phyloP scores from a whole-genome alignment of 768 basidiomycete species.

The Mycena floridula region DNA sequence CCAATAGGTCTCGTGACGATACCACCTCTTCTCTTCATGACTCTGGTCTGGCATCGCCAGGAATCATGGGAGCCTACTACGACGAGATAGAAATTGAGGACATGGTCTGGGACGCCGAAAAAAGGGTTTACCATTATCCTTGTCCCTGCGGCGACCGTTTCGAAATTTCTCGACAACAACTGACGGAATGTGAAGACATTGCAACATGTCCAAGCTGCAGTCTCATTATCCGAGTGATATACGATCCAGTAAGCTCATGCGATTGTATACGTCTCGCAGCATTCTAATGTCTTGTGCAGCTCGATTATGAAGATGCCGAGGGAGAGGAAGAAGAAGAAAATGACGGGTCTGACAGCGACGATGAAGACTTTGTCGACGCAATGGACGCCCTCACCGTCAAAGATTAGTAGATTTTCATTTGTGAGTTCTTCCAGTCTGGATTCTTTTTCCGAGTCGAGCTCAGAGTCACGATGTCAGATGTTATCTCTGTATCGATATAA shows the following conservation, averaged over 20 bases:
- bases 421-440: too few species aligned
- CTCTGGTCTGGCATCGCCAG: too few species aligned
- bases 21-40: too few species aligned
- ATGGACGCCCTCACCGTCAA: slow-evolving; percentile 55
- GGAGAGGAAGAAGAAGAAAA: slow-evolving; percentile 36
- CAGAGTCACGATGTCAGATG: too few species aligned
- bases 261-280: slow-evolving; percentile 7
- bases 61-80: slow-evolving; percentile 77
- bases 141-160: slow-evolving; percentile 98
- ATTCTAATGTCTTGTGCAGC: slow-evolving; percentile 31
- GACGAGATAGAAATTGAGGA: slow-evolving; percentile 98
- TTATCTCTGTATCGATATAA: too few species aligned
- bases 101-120: slow-evolving; percentile 84
- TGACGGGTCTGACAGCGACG: slow-evolving; percentile 29
- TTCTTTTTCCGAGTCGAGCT: too few species aligned
- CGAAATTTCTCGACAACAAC: slow-evolving; percentile 84
- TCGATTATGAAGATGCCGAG: slow-evolving; percentile 81
- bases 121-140: slow-evolving; percentile 88
- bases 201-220: slow-evolving; percentile 97
- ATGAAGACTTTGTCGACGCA: slow-evolving; percentile 56
- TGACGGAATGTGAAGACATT: slow-evolving; percentile 86
- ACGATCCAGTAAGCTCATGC: slow-evolving; percentile 77
- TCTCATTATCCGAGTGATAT: slow-evolving; percentile 86
- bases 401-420: too few species aligned
- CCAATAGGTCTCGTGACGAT: too few species aligned